Conservation (phyloP, 768 basidiomycete genomes). For the Pholiota conissans region DNA sequence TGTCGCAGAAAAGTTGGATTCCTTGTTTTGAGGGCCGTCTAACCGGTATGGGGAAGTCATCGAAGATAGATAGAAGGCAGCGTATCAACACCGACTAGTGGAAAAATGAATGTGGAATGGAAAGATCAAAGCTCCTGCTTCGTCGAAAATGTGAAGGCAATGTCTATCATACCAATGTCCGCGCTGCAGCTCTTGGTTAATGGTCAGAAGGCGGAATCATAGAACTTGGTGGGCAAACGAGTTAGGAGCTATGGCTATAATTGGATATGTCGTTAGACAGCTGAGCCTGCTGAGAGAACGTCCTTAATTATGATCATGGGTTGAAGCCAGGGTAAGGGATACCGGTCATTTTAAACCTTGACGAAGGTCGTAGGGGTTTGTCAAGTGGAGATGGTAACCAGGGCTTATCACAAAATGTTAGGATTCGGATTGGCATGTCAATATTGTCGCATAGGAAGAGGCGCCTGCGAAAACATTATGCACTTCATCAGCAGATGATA, state of each 20-base stretch:
- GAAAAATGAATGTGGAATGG: slow-evolving; percentile 1
- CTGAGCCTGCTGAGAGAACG: not conserved
- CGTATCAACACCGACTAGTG: slow-evolving; percentile 2
- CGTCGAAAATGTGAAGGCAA: slow-evolving; percentile 18
- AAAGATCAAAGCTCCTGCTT: slow-evolving; percentile 15
- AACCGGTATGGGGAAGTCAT: slow-evolving; percentile 4
- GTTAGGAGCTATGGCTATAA: slow-evolving; percentile 11
- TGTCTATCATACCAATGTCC: slow-evolving; percentile 27
- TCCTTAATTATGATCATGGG: slow-evolving; percentile 4
- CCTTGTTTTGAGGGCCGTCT: not conserved
- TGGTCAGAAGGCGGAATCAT: slow-evolving; percentile 13
- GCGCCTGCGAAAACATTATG: slow-evolving; percentile 9
- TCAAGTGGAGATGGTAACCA: slow-evolving; percentile 15
- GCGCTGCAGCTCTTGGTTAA: slow-evolving; percentile 17
- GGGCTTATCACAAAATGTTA: not conserved
- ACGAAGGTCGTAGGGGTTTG: not conserved
- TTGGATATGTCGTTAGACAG: slow-evolving; percentile 11
- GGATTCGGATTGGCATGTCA: slow-evolving; percentile 15
- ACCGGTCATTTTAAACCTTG: not conserved
- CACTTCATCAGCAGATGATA: slow-evolving; percentile 5
- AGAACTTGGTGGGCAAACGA: not conserved
- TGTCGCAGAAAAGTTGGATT: not conserved
- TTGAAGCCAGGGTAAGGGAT: slow-evolving; percentile 1
- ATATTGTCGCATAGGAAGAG: slow-evolving; percentile 8
- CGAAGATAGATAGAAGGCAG: slow-evolving; percentile 4